phyloP scores from a whole-genome alignment of 306 rosid genomes.

The Acacia confusa region DNA sequence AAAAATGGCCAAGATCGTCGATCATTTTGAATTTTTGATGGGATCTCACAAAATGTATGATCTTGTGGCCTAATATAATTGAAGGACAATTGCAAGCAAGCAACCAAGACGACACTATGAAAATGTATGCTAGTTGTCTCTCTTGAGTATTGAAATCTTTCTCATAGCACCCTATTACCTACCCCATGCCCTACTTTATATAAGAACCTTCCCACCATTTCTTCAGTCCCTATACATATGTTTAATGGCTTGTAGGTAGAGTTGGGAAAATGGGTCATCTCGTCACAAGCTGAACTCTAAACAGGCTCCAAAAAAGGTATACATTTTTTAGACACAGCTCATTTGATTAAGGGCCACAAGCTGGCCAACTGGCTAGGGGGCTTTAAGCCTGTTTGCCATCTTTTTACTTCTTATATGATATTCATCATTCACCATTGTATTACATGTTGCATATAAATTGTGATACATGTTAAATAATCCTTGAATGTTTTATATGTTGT shows the following conservation, averaged over 20 bases:
- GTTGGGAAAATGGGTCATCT: too few relatives aligned
- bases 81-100: neutral
- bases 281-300: too few relatives aligned
- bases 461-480: too few relatives aligned
- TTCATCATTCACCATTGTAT: too few relatives aligned
- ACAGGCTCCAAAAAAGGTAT: too few relatives aligned
- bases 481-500: too few relatives aligned
- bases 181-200: neutral
- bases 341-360: too few relatives aligned
- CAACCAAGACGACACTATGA: neutral
- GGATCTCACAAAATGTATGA: neutral
- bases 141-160: neutral
- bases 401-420: too few relatives aligned
- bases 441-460: too few relatives aligned
- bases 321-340: too few relatives aligned
- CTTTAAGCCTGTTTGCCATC: too few relatives aligned
- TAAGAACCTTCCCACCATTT: neutral
- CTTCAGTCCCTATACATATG: neutral
- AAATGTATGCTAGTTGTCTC: neutral
- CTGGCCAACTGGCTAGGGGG: too few relatives aligned
- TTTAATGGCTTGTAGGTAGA: neutral
- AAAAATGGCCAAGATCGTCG: neutral
- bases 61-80: neutral
- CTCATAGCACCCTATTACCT: neutral
- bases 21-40: neutral